Conservation (phyloP, 768 basidiomycete species). For the Mycena vitilis region DNA sequence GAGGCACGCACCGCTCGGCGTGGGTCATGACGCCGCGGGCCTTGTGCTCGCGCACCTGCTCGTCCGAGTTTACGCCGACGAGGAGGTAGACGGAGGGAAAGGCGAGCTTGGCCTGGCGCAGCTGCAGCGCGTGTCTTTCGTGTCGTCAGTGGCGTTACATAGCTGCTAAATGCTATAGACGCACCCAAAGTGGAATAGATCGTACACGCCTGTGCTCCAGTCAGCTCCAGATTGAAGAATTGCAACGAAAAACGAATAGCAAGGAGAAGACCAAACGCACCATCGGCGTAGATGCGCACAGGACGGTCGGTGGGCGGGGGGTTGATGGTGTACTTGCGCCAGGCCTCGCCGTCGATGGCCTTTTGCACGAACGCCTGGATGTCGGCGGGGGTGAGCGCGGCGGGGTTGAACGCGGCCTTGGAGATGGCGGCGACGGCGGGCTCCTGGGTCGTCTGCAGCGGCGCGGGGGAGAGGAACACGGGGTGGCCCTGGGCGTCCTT, state of each 20-base stretch:
- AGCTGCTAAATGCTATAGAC: constrained; percentile 33
- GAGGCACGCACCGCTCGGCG: constrained; percentile 73
- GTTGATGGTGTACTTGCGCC: constrained; percentile 85
- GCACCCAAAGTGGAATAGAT: constrained; percentile 96
- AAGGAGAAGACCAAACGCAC: constrained; percentile 54
- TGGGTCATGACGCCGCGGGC: constrained; percentile 89
- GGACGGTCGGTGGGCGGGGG: constrained; percentile 84
- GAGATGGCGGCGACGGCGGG: constrained; percentile 55
- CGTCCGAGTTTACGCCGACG: constrained; percentile 93
- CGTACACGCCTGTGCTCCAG: constrained; percentile 81
- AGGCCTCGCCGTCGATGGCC: constrained; percentile 78
- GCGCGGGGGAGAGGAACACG: constrained; percentile 25
- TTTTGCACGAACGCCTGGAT: constrained; percentile 81
- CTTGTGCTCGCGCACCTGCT: constrained; percentile 84
- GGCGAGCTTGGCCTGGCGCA: constrained; percentile 95
- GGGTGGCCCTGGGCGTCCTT: constrained; percentile 27
- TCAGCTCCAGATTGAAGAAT: constrained; percentile 6
- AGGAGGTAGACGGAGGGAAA: constrained; percentile 92
- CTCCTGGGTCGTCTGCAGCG: constrained; percentile 41
- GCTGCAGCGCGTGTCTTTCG: constrained; percentile 89
- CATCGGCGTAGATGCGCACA: constrained; percentile 94
- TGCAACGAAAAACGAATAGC: neutral
- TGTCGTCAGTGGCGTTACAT: constrained; percentile 3
- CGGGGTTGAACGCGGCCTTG: constrained; percentile 66
- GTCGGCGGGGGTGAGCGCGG: constrained; percentile 76